phyloP scores from a whole-genome alignment of 2,329 filamentous ascomycete genomes.

The Helminthosporium solani region DNA sequence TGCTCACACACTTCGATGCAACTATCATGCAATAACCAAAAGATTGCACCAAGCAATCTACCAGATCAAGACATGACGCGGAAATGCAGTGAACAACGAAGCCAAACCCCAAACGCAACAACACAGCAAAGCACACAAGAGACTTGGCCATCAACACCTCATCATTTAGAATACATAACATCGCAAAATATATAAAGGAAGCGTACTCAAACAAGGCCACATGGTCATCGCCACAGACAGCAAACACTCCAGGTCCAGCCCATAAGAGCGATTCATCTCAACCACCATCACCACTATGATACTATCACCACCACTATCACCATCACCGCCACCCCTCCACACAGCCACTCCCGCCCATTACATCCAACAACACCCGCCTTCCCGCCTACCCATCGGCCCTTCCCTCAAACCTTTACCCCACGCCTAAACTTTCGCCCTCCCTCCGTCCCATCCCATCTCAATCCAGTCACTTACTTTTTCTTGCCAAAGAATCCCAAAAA shows the following conservation, averaged over 20 bases:
- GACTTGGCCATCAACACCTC: background rate
- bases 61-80: too few species aligned
- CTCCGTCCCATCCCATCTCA: background rate
- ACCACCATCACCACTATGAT: background rate
- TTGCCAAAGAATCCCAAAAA: conserved; percentile 24
- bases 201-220: background rate
- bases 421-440: background rate
- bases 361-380: background rate
- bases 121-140: too few species aligned
- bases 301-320: background rate
- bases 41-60: too few species aligned
- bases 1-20: too few species aligned
- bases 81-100: too few species aligned
- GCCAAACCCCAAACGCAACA: too few species aligned
- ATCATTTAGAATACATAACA: background rate
- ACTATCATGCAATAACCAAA: too few species aligned
- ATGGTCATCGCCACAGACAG: background rate
- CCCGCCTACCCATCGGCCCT: background rate
- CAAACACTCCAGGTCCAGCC: background rate
- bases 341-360: background rate
- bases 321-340: background rate
- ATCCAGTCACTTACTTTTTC: conserved; percentile 6
- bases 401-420: background rate
- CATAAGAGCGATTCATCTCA: background rate
- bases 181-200: background rate